phyloP scores from a whole-genome alignment of 164 flowering plant genomes.

The Berberis vulgaris region DNA sequence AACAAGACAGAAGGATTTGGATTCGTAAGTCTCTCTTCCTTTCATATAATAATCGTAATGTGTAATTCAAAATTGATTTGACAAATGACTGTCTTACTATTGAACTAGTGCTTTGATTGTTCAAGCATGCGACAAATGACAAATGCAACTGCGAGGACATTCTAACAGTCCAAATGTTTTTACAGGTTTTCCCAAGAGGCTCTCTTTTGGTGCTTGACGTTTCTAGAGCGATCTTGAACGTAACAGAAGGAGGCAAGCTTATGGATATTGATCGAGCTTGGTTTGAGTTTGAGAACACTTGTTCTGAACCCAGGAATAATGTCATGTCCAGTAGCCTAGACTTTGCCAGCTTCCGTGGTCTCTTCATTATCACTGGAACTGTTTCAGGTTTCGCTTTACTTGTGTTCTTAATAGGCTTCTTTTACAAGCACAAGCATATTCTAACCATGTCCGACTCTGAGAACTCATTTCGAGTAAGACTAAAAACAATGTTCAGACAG shows the following conservation, averaged over 20 bases:
- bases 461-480: not conserved
- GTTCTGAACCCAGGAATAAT: not conserved
- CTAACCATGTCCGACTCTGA: not conserved
- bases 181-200: constrained; percentile 12
- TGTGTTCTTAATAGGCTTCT: not conserved
- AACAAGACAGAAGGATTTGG: constrained; percentile 23
- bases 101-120: no score
- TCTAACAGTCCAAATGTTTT: no score
- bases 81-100: not conserved
- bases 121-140: no score
- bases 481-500: not conserved
- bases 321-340: not conserved
- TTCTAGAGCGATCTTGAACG: constrained; percentile 14
- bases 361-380: not conserved
- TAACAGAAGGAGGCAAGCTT: constrained; percentile 7
- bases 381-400: not conserved
- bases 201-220: constrained; percentile 13
- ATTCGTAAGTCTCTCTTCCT: constrained; percentile 18
- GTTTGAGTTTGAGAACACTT: constrained; percentile 5
- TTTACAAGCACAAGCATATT: constrained; percentile 1
- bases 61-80: not conserved
- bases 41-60: not conserved
- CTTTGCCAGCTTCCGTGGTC: not conserved
- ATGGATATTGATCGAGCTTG: constrained; percentile 5
- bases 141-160: no score